These are phyloP conservation scores for Mycogone perniciosa DNA, from an alignment of 2,329 filamentous ascomycete genomes.

Conservation along the genomic window DNA sequence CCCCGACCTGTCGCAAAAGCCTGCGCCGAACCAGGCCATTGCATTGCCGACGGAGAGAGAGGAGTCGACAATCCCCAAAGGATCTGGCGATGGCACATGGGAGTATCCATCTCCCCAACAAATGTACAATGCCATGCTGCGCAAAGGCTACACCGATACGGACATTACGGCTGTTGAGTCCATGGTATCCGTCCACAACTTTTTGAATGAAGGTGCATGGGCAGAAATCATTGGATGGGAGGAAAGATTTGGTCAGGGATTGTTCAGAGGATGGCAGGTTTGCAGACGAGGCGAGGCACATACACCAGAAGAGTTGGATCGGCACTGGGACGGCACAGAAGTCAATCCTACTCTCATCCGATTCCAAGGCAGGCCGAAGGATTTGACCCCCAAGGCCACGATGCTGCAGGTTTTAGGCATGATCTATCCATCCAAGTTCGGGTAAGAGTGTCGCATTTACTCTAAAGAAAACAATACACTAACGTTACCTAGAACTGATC, in stretches of 20 bases:
- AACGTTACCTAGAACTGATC: constrained; percentile 53
- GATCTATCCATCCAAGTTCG: constrained; percentile 74
- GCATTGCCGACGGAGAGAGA: constrained; percentile 75
- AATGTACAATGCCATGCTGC: constrained; percentile 97
- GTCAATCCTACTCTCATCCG: constrained; percentile 67
- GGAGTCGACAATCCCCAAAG: constrained; percentile 83
- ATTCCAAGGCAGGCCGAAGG: constrained; percentile 84
- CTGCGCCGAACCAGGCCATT: constrained; percentile 64
- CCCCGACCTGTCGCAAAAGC: constrained; percentile 72
- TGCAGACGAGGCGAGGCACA: constrained; percentile 70
- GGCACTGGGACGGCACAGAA: constrained; percentile 48
- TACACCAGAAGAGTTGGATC: constrained; percentile 35
- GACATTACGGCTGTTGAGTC: constrained; percentile 87
- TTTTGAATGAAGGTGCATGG: constrained; percentile 96
- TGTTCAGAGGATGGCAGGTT: constrained; percentile 64
- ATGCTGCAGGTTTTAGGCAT: constrained; percentile 75
- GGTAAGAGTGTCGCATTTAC: constrained; percentile 42
- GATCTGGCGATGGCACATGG: constrained; percentile 71
- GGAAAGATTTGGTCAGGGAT: constrained; percentile 69
- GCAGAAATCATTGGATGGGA: constrained; percentile 93
- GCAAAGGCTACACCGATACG: constrained; percentile 93
- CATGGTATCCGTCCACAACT: constrained; percentile 98
- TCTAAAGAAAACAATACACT: constrained; percentile 14
- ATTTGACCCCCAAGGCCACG: constrained; percentile 84
- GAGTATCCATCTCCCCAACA: constrained; percentile 98